Evolutionary conservation across 2,329 filamentous ascomycete species (phyloP).

Genomic region (Verticillium albo-atrum): DNA sequence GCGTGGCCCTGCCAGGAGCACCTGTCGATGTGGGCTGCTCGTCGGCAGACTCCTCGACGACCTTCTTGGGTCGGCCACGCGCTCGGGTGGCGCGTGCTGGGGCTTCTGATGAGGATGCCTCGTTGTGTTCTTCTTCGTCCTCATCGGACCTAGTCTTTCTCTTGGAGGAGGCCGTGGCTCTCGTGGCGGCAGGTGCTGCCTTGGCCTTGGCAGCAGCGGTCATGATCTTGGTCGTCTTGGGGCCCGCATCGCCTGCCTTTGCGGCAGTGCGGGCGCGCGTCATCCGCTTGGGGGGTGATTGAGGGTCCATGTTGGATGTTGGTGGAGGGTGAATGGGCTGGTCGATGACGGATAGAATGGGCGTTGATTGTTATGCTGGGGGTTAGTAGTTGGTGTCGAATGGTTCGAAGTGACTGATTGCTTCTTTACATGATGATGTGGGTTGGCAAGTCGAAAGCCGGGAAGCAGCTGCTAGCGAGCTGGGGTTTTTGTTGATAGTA

Average conservation of each 20-base stretch:
- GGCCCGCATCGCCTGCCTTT: conserved; percentile 30
- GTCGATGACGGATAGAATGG: neutral
- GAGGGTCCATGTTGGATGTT: conserved; percentile 39
- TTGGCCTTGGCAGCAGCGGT: conserved; percentile 46
- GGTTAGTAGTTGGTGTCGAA: conserved; percentile 1
- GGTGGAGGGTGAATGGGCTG: conserved; percentile 2
- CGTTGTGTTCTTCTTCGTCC: conserved; percentile 39
- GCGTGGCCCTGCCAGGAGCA: conserved; percentile 20
- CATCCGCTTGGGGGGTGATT: conserved; percentile 55
- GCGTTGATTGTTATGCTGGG: neutral
- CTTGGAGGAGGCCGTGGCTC: conserved; percentile 28
- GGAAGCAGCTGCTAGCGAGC: neutral
- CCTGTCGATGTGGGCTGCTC: conserved; percentile 8
- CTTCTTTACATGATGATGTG: neutral
- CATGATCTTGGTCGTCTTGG: conserved; percentile 40
- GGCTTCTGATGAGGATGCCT: conserved; percentile 19
- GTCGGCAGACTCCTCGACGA: conserved; percentile 12
- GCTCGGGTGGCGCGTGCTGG: conserved; percentile 29
- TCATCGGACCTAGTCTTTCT: conserved; percentile 53
- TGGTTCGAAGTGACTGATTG: neutral
- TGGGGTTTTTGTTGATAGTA: conserved; percentile 1
- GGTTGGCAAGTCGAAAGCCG: neutral
- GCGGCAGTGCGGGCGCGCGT: conserved; percentile 46
- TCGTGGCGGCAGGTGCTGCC: conserved; percentile 23
- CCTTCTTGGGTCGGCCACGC: conserved; percentile 45